Base-by-base conservation (phyloP, 352 stramenopile genomes). In the Saprolegnia parasitica region DNA sequence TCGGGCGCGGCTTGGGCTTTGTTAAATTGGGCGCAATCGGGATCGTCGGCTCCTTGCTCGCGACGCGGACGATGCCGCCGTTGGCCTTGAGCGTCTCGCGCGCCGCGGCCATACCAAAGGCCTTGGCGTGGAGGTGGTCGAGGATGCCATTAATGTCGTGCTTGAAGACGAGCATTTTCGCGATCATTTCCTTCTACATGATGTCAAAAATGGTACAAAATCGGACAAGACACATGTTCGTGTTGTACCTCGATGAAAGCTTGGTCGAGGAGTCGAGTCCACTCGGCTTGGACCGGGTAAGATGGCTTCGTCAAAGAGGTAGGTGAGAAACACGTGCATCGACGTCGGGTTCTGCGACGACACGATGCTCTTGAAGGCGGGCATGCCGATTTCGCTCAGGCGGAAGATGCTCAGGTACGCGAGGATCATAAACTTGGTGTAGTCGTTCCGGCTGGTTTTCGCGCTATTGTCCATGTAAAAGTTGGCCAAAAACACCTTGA, bases 341-440 rank as follows among this genome's bases (percentile, higher is more conserved):
- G 87, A 93, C 0, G 83, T 84, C 0, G 90, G 82, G n/a, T 96
- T 86, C 8, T 96, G 74, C 13, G 78, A 73, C 8, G 73, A 67
- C 0, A 89, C 78, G 20, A 97, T 77, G 0, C 71, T 65, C 8
- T 75, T 65, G 71, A 98, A 97, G 16, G 80, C 74, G 5, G 71
- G 13, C 0, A 81, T 73, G 0, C 90, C 89, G 20, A 98, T 77
- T 65, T 97, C 90, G 8, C 96, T 79, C 1, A 97, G 76, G 4
- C 90, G 84, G 70, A 97, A 98, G 24, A 98, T 80, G 15, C 84
- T 77, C 58, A 97, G 71, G 72, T 97, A 97, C 11, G 78, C 78
- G 23, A 98, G 73, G 62, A 98, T 90, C 68, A 96, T 88, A 71
- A 96, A 96, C 72, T 93, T 88, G 21, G 87, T 96, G 73, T 97